Percentiles rank a stretch among this genome's conserved stretches.
These are phyloP conservation scores for Tetracladium marchalianum DNA, from an alignment of 495 filamentous ascomycete genomes.

Conservation along the genomic window DNA sequence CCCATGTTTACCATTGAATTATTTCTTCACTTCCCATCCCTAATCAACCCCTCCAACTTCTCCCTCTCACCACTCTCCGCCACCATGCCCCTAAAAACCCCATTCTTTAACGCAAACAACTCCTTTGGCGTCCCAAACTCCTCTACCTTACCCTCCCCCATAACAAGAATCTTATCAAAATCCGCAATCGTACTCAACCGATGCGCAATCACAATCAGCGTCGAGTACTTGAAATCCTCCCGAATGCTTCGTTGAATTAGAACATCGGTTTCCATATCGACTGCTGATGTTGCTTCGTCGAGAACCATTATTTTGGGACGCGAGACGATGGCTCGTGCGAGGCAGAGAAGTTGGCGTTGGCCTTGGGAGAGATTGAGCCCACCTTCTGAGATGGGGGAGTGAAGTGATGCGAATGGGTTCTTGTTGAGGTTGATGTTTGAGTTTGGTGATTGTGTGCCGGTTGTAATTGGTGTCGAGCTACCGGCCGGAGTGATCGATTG, in stretches of 20 bases:
- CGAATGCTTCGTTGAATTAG: constrained; percentile 36
- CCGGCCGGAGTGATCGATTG: constrained; percentile 4
- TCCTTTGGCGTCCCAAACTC: constrained; percentile 22
- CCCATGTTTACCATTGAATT: too few species aligned
- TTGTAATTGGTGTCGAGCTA: constrained; percentile 1
- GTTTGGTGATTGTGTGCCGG: background rate
- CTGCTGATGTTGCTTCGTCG: constrained; percentile 40
- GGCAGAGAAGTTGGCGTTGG: constrained; percentile 39
- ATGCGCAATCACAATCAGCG: constrained; percentile 38
- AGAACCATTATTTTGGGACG: constrained; percentile 35
- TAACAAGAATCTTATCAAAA: constrained; percentile 34
- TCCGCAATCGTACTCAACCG: constrained; percentile 36
- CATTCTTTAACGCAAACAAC: constrained; percentile 10
- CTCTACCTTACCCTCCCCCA: constrained; percentile 28
- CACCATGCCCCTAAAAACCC: constrained; percentile 43
- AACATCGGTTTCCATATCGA: constrained; percentile 38
- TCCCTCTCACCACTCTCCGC: constrained; percentile 45
- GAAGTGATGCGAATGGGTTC: constrained; percentile 37
- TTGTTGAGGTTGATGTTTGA: constrained; percentile 12
- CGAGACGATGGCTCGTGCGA: constrained; percentile 39
- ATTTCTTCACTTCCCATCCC: too few species aligned
- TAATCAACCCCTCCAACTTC: constrained; percentile 32
- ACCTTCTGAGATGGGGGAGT: constrained; percentile 27
- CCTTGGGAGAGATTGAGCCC: constrained; percentile 33
- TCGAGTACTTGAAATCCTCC: constrained; percentile 24